phyloP scores from a whole-genome alignment of 495 filamentous ascomycete genomes.

The Xylaria longipes region DNA sequence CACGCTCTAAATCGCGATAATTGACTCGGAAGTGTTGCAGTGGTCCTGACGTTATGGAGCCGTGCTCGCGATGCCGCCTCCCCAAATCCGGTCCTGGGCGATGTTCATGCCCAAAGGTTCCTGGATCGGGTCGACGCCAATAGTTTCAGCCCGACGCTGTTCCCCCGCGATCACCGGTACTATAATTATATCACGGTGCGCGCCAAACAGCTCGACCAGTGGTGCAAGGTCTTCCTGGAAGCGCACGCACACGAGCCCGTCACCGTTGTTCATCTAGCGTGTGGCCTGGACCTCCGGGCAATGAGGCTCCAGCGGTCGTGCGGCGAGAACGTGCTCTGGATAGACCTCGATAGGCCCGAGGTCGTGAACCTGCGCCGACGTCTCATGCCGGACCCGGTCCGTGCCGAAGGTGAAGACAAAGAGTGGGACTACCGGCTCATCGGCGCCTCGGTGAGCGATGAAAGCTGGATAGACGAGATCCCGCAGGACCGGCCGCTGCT shows the following conservation, averaged over 20 bases:
- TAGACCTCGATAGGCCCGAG: slow-evolving; percentile 34
- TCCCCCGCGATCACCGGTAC: slow-evolving; percentile 14
- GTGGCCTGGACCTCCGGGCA: slow-evolving; percentile 32
- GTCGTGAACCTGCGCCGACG: slow-evolving; percentile 30
- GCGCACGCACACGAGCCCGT: slow-evolving; percentile 16
- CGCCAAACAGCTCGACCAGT: slow-evolving; percentile 28
- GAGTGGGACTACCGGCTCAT: slow-evolving; percentile 30
- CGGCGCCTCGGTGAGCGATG: slow-evolving; percentile 23
- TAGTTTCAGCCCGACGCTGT: slow-evolving; percentile 20
- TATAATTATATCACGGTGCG: slow-evolving; percentile 24
- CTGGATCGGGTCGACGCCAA: slow-evolving; percentile 28
- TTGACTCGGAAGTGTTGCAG: too few relatives aligned
- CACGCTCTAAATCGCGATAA: too few relatives aligned
- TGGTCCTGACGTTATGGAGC: slow-evolving; percentile 24
- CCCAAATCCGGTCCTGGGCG: slow-evolving; percentile 24
- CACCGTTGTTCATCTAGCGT: slow-evolving; percentile 34
- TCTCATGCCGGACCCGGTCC: slow-evolving; percentile 14
- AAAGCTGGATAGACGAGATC: slow-evolving; percentile 28
- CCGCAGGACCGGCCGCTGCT: slow-evolving; percentile 32
- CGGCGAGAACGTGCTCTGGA: slow-evolving; percentile 28
- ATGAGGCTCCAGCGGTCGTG: slow-evolving; percentile 24
- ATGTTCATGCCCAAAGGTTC: slow-evolving; percentile 24
- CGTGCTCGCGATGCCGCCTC: slow-evolving; percentile 28
- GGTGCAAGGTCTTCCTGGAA: slow-evolving; percentile 27
- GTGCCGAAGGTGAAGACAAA: neutral